Evolutionary conservation across 2,329 filamentous ascomycete species (phyloP).

Genomic region (Pyricularia sp.): DNA sequence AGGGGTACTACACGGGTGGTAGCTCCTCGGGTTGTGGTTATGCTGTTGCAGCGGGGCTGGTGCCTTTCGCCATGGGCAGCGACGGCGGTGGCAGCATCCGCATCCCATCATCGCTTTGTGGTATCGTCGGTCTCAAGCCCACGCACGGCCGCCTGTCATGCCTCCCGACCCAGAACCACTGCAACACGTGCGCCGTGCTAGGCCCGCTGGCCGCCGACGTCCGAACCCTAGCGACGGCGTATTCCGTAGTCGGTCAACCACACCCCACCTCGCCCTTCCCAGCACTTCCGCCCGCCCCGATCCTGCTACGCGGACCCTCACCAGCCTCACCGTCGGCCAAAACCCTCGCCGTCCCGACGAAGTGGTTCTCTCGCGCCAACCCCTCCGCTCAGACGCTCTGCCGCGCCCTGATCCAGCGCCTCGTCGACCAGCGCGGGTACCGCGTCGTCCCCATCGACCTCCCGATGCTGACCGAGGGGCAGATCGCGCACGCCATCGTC

Average conservation of each 20-base stretch:
- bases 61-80: conserved; percentile 62
- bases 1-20: conserved; percentile 65
- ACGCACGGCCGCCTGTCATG: conserved; percentile 58
- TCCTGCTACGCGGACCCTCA: conserved; percentile 6
- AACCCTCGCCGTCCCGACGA: conserved; percentile 52
- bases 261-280: conserved; percentile 51
- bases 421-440: conserved; percentile 44
- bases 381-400: conserved; percentile 32
- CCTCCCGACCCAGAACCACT: conserved; percentile 48
- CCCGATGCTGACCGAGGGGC: conserved; percentile 51
- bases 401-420: conserved; percentile 35
- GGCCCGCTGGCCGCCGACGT: conserved; percentile 62
- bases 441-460: conserved; percentile 44
- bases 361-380: conserved; percentile 47
- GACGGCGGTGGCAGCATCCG: conserved; percentile 69
- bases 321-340: conserved; percentile 20
- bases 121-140: conserved; percentile 65
- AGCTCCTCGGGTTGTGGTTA: conserved; percentile 68
- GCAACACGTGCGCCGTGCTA: conserved; percentile 52
- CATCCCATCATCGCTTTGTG: conserved; percentile 63
- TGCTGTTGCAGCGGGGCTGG: conserved; percentile 57
- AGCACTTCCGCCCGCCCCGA: conserved; percentile 15
- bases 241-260: conserved; percentile 54
- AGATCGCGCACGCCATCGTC: conserved; percentile 64
- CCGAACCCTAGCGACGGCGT: conserved; percentile 55